Evolutionary conservation across 2,329 filamentous ascomycete genomes (phyloP), one percentile per base, ranked within the genome.

Genomic region (Alternaria arborescens): DNA sequence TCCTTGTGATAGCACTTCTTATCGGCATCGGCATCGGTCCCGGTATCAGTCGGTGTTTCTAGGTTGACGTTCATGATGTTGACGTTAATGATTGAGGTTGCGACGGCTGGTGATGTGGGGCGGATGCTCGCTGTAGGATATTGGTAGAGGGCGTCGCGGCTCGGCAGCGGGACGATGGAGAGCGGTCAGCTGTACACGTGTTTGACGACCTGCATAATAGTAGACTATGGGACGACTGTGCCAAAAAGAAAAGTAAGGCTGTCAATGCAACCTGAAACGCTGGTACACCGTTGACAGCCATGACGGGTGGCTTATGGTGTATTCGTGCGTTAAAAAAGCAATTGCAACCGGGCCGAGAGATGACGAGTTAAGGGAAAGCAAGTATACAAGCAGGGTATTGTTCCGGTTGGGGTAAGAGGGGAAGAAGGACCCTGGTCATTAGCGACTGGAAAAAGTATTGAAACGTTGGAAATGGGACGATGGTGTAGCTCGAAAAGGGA

Each of bases 101-200:
- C 32, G 20, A 26, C 46, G 46, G 30, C 46, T 38, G 32, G 32
- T 8, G 1, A 38, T 18, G 46, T 48, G 30, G 30, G 20, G 46
- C 46, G 18, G 22, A 28, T 32, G 46, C 18, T 36, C 28, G 46
- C 46, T 32, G 46, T 16, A n/a, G 32, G 22, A 34, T 24, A 34
- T 3, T 41, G 38, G 8, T 41, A 14, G 18, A 41, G 18, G 38
- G 14, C 8, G 38, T 22, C 38, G 11, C 38, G 38, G 38, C 38
- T 22, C 38, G 38, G 38, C 20, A 48, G 46, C 46, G 46, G 30
- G 46, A 36, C 34, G 32, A 36, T 50, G 14, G 20, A 26, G 16
- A 38, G 20, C 46, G 46, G 46, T 50, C 46, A 36, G 46, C 20
- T 34, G 46, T 50, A 50, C 46, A 50, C 46, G 46, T 50, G 32